phyloP scores from a whole-genome alignment of 2,329 filamentous ascomycete genomes.

The Cercospora sojina region DNA sequence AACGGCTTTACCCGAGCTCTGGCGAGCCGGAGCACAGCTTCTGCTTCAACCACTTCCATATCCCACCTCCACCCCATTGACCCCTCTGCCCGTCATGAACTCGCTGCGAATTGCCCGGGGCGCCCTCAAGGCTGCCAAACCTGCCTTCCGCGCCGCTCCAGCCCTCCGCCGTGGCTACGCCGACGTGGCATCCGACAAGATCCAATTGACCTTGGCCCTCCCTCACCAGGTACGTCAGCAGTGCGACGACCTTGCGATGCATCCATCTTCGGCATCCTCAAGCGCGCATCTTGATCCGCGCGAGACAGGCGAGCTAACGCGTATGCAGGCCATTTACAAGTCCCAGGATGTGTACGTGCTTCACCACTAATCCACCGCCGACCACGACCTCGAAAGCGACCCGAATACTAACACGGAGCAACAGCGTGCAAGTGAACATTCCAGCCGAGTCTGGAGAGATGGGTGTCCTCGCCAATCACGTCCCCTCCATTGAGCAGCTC shows the following conservation, averaged over 20 bases:
- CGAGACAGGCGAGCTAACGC: neutral
- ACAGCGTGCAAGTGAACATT: conserved; percentile 96
- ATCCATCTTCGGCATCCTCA: neutral
- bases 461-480: conserved; percentile 99
- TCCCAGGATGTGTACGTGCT: conserved; percentile 66
- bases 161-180: conserved; percentile 88
- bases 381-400: conserved; percentile 7
- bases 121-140: conserved; percentile 79
- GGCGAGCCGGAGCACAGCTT: conserved; percentile 2
- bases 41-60: neutral
- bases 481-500: conserved; percentile 97
- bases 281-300: neutral
- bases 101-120: conserved; percentile 87
- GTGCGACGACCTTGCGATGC: neutral
- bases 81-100: conserved; percentile 67
- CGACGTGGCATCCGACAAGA: conserved; percentile 59
- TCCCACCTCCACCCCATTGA: conserved; percentile 11
- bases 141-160: conserved; percentile 70
- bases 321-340: conserved; percentile 63
- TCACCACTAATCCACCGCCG: conserved; percentile 11
- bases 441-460: conserved; percentile 97
- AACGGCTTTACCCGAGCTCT: conserved; percentile 2
- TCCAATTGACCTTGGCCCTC: conserved; percentile 96
- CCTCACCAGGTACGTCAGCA: conserved; percentile 85
- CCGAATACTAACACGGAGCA: conserved; percentile 27